A percentile compares a stretch with the other conserved stretches of the same genome.
Evolutionary conservation across 768 basidiomycete species (phyloP).

Genomic region (Daedaleopsis nitida): DNA sequence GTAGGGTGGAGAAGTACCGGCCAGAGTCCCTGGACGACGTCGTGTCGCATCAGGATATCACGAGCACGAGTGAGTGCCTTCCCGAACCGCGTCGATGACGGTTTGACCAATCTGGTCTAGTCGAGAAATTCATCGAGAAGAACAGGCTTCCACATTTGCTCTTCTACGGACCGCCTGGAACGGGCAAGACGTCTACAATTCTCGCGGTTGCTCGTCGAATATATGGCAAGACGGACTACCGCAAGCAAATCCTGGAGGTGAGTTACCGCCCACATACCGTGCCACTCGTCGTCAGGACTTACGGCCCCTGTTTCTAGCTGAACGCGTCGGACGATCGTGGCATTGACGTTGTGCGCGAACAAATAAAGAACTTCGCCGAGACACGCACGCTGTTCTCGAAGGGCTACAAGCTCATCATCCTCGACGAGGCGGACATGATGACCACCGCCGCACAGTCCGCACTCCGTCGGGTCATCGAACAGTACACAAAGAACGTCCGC

Average conservation of each 20-base stretch:
- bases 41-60: conserved; percentile 96
- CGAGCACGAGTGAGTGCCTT: conserved; percentile 75
- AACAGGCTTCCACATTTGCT: conserved; percentile 92
- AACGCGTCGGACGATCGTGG: conserved; percentile 99
- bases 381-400: conserved; percentile 90
- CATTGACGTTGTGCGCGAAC: conserved; percentile 97
- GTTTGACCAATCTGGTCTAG: conserved; percentile 41
- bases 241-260: conserved; percentile 94
- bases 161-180: conserved; percentile 98
- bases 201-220: conserved; percentile 93
- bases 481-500: conserved; percentile 97
- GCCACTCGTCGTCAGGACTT: background rate
- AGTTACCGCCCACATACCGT: conserved; percentile 18
- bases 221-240: conserved; percentile 76
- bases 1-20: conserved; percentile 97
- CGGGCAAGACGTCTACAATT: conserved; percentile 97
- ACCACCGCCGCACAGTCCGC: conserved; percentile 97
- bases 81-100: background rate
- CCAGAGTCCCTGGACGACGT: conserved; percentile 91
- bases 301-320: conserved; percentile 53
- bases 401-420: conserved; percentile 95
- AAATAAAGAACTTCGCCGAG: conserved; percentile 98
- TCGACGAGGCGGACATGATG: conserved; percentile 99
- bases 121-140: conserved; percentile 95
- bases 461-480: conserved; percentile 95